These are phyloP conservation scores for Scedosporium boydii DNA, from an alignment of 2,329 filamentous ascomycete species.

Conservation along the genomic window DNA sequence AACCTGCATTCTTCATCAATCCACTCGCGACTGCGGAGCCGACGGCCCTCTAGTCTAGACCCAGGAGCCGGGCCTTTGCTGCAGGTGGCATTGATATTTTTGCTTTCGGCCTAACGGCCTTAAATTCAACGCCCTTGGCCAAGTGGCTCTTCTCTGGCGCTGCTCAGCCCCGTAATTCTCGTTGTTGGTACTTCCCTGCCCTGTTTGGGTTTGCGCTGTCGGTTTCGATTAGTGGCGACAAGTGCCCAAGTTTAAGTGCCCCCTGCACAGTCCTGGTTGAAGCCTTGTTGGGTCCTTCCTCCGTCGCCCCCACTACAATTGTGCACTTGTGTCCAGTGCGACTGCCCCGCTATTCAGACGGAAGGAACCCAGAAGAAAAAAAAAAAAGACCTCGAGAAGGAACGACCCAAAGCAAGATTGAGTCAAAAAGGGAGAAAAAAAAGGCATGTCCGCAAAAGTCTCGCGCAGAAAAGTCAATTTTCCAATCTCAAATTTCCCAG, in stretches of 20 bases:
- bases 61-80: neutral
- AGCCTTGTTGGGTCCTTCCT: neutral
- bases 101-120: neutral
- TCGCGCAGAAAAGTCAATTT: neutral
- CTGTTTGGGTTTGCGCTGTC: neutral
- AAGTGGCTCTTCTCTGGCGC: neutral
- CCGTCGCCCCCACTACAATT: neutral
- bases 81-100: neutral
- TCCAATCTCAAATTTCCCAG: neutral
- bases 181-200: neutral
- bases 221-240: too few species aligned
- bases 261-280: too few species aligned
- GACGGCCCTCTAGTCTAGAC: neutral
- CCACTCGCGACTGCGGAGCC: neutral
- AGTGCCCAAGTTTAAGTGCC: too few species aligned
- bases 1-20: neutral
- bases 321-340: neutral
- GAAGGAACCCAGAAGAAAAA: neutral
- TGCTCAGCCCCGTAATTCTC: neutral
- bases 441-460: neutral
- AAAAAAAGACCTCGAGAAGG: neutral
- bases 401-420: neutral
- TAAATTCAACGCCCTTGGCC: neutral
- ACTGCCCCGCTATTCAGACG: neutral
- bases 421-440: neutral